These are phyloP conservation scores for Gymnopilus junonius DNA, from an alignment of 768 basidiomycete genomes.

Conservation along the genomic window DNA sequence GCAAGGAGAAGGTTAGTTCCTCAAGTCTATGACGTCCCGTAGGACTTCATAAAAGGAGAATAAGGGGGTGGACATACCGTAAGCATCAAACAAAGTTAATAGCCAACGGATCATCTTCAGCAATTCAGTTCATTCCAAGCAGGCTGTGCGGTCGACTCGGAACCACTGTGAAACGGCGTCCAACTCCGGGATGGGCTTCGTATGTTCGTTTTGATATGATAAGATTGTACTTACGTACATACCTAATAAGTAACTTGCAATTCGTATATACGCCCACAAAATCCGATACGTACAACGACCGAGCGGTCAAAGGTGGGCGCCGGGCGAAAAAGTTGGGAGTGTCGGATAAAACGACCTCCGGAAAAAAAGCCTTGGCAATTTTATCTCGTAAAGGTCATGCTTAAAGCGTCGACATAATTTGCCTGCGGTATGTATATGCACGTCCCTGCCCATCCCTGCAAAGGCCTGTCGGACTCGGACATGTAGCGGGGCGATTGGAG, in stretches of 20 bases:
- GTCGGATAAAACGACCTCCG: not conserved
- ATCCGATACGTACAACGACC: not conserved
- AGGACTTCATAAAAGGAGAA: not conserved
- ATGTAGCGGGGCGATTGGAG: no score
- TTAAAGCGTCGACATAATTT: no score
- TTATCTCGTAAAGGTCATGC: no score
- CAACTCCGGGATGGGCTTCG: not conserved
- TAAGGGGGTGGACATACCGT: not conserved
- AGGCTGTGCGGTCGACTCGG: not conserved
- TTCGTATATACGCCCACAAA: not conserved
- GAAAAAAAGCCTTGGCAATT: not conserved
- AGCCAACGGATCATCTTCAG: not conserved
- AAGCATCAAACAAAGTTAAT: not conserved
- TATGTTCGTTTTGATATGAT: not conserved
- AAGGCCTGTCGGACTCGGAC: no score
- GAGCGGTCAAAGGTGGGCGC: not conserved
- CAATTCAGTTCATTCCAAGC: not conserved
- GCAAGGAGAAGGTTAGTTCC: slow-evolving; percentile 1
- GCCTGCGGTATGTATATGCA: no score
- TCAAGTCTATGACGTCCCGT: not conserved
- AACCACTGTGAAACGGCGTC: not conserved
- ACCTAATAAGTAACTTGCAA: not conserved
- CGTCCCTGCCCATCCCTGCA: no score
- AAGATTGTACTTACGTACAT: not conserved
- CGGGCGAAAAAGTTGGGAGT: not conserved